Percentiles rank a stretch among this genome's conserved stretches.
Evolutionary conservation across 2,329 filamentous ascomycete genomes (phyloP).

Genomic region (Bipolaris oryzae): DNA sequence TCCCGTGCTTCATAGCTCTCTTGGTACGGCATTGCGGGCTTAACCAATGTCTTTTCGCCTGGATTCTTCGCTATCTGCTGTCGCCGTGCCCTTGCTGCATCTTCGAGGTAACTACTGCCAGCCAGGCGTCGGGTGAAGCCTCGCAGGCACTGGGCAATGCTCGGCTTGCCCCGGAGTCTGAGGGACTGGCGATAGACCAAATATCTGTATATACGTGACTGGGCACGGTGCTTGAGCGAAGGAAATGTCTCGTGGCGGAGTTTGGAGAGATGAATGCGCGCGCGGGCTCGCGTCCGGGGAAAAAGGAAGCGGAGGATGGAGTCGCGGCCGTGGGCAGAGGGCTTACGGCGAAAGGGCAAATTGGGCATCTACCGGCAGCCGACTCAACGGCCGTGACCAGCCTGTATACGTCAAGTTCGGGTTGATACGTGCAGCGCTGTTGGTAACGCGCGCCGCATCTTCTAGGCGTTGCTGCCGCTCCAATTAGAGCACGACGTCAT

Average conservation of each 20-base stretch:
- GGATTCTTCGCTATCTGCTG: constrained; percentile 39
- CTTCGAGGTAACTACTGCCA: constrained; percentile 37
- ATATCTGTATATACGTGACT: constrained; percentile 77
- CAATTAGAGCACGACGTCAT: constrained; percentile 24
- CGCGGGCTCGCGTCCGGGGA: constrained; percentile 66
- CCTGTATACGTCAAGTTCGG: constrained; percentile 10
- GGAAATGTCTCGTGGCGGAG: constrained; percentile 80
- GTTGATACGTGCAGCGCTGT: constrained; percentile 12
- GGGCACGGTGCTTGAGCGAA: constrained; percentile 70
- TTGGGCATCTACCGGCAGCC: constrained; percentile 42
- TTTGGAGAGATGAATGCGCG: constrained; percentile 68
- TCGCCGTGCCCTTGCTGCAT: constrained; percentile 40
- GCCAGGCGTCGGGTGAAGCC: constrained; percentile 41
- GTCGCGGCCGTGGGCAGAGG: constrained; percentile 36
- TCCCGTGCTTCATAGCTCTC: constrained; percentile 55
- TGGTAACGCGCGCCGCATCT: constrained; percentile 6
- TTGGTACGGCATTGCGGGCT: constrained; percentile 40
- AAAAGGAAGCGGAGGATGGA: constrained; percentile 70
- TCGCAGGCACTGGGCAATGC: constrained; percentile 41
- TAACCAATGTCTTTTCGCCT: constrained; percentile 29
- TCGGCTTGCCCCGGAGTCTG: constrained; percentile 37
- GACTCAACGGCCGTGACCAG: constrained; percentile 15
- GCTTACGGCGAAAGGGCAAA: constrained; percentile 39
- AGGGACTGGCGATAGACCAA: constrained; percentile 66
- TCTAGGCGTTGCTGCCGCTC: constrained; percentile 16